Conservation (phyloP, 2,329 filamentous ascomycete species). For the Phialophora expanda region DNA sequence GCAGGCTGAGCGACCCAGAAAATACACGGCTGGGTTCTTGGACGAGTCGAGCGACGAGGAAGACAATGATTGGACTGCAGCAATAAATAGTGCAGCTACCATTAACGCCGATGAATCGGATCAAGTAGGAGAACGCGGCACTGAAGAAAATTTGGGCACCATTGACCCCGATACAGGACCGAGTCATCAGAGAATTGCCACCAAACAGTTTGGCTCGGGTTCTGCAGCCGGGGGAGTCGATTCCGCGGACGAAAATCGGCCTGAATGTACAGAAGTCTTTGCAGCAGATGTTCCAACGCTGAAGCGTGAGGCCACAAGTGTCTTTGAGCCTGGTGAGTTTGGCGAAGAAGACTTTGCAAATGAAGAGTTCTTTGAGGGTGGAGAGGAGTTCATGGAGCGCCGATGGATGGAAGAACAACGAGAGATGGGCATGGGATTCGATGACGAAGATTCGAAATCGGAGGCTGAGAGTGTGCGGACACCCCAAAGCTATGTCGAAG, state of each 20-base stretch:
- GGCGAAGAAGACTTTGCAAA: slow-evolving; percentile 67
- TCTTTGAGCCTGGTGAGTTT: slow-evolving; percentile 55
- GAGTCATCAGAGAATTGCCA: slow-evolving; percentile 14
- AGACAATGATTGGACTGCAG: slow-evolving; percentile 28
- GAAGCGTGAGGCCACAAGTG: slow-evolving; percentile 58
- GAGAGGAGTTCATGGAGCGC: slow-evolving; percentile 69
- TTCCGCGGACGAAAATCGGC: slow-evolving; percentile 22
- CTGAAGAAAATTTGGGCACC: slow-evolving; percentile 9
- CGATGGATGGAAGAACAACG: slow-evolving; percentile 76
- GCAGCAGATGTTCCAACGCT: slow-evolving; percentile 44
- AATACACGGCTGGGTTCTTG: slow-evolving; percentile 38
- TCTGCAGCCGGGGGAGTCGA: background rate
- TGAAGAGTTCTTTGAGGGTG: slow-evolving; percentile 63
- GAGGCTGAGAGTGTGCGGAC: slow-evolving; percentile 37
- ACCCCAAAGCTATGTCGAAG: slow-evolving; percentile 33
- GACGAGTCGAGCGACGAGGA: slow-evolving; percentile 57
- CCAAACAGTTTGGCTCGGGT: slow-evolving; percentile 38
- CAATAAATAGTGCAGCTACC: slow-evolving; percentile 13
- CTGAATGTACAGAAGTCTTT: slow-evolving; percentile 37
- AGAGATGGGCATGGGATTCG: slow-evolving; percentile 49
- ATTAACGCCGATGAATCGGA: slow-evolving; percentile 4
- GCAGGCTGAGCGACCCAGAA: slow-evolving; percentile 27
- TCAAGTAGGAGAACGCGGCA: slow-evolving; percentile 13
- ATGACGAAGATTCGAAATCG: slow-evolving; percentile 63
- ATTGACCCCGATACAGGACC: slow-evolving; percentile 24